Evolutionary conservation across 202 grass and related monocot genomes (phyloP).

Genomic region (Panicum hallii): DNA sequence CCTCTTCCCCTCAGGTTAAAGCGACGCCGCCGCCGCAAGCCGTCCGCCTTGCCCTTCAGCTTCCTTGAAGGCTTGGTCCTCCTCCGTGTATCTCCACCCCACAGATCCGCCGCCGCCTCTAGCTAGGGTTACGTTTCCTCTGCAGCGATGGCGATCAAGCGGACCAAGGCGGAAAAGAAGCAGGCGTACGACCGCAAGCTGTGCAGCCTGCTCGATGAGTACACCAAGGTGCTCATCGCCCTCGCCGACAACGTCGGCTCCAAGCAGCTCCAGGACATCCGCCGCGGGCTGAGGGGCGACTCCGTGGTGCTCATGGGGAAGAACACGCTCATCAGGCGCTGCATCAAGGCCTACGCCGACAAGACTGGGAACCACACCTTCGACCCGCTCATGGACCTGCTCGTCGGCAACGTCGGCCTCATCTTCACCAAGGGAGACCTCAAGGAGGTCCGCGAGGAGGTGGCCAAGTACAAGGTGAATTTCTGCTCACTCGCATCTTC

Average conservation of each 20-base stretch:
- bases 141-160: conserved; percentile 81
- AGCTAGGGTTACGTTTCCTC: conserved; percentile 23
- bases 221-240: conserved; percentile 82
- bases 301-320: conserved; percentile 91
- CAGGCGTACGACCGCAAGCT: conserved; percentile 78
- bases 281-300: conserved; percentile 76
- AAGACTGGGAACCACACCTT: conserved; percentile 62
- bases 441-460: conserved; percentile 91
- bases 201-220: conserved; percentile 76
- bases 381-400: conserved; percentile 65
- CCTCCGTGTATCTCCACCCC: not conserved
- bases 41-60: conserved; percentile 66
- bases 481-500: not conserved
- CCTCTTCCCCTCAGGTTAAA: conserved; percentile 60
- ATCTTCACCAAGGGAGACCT: conserved; percentile 96
- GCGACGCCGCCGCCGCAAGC: conserved; percentile 60
- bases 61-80: conserved; percentile 43
- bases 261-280: conserved; percentile 85
- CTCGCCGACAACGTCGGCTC: conserved; percentile 89
- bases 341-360: conserved; percentile 82
- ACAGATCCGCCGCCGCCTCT: not conserved
- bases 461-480: conserved; percentile 84
- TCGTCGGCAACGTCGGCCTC: conserved; percentile 88
- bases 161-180: conserved; percentile 92
- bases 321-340: conserved; percentile 88